phyloP scores from a whole-genome alignment of 2,329 filamentous ascomycete species.

The Trichoderma gracile region DNA sequence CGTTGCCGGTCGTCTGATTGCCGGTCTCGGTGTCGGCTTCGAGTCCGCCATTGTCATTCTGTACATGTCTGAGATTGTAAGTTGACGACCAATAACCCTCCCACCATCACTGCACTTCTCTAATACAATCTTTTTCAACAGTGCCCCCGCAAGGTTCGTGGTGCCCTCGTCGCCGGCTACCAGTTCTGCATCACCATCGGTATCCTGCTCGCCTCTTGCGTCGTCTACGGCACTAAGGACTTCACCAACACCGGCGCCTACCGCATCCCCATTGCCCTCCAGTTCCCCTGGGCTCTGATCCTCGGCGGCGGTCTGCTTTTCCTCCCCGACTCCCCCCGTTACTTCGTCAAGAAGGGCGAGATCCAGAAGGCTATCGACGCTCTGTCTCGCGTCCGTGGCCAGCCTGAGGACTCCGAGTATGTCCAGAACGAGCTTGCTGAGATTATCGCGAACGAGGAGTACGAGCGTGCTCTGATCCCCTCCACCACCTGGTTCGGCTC shows the following conservation, averaged over 20 bases:
- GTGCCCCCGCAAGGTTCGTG: slow-evolving; percentile 69
- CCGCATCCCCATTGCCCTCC: slow-evolving; percentile 77
- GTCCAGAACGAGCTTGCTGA: slow-evolving; percentile 79
- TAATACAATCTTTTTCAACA: slow-evolving; percentile 18
- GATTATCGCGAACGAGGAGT: slow-evolving; percentile 86
- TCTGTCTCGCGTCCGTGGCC: slow-evolving; percentile 70
- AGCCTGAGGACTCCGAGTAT: slow-evolving; percentile 70
- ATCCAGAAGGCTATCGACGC: slow-evolving; percentile 63
- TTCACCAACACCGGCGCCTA: slow-evolving; percentile 65
- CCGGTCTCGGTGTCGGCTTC: slow-evolving; percentile 78
- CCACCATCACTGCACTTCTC: too few relatives aligned
- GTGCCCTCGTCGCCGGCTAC: slow-evolving; percentile 77
- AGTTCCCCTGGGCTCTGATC: slow-evolving; percentile 79
- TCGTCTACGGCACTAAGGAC: slow-evolving; percentile 70
- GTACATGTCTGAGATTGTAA: slow-evolving; percentile 82
- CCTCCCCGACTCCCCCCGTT: slow-evolving; percentile 83
- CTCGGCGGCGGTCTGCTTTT: slow-evolving; percentile 70
- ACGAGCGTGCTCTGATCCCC: slow-evolving; percentile 72
- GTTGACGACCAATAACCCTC: slow-evolving; percentile 27
- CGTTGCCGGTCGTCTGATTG: slow-evolving; percentile 71
- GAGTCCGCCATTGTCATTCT: slow-evolving; percentile 78
- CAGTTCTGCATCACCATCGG: slow-evolving; percentile 83
- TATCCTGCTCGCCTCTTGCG: slow-evolving; percentile 70
- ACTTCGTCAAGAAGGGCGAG: slow-evolving; percentile 76
- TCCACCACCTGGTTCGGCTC: slow-evolving; percentile 62